phyloP scores from a whole-genome alignment of 352 stramenopile species.

The Phytopythium chamaehyphon region DNA sequence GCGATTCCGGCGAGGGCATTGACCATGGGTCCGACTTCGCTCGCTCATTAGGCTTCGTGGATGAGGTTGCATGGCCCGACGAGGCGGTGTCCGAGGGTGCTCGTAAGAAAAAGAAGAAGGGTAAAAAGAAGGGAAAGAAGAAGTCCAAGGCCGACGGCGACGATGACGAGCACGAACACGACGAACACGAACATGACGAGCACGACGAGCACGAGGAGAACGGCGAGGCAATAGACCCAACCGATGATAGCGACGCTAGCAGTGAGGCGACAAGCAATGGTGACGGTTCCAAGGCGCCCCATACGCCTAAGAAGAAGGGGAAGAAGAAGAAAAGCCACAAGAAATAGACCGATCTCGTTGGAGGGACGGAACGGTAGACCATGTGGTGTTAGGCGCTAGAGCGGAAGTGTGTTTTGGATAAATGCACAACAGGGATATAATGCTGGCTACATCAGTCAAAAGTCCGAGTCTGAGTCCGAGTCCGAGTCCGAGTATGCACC shows the following conservation, averaged over 20 bases:
- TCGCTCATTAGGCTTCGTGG: conserved; percentile 72
- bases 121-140: conserved; percentile 47
- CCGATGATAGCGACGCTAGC: background rate
- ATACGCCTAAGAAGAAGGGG: conserved; percentile 9
- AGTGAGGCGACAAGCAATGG: background rate
- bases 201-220: background rate
- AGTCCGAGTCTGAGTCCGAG: conserved; percentile 53
- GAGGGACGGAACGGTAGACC: background rate
- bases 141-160: conserved; percentile 17
- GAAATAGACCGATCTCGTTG: conserved; percentile 3
- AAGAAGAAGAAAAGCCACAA: conserved; percentile 9
- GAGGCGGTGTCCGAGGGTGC: conserved; percentile 36
- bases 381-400: conserved; percentile 1
- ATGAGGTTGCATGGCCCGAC: conserved; percentile 82
- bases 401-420: conserved; percentile 1
- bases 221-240: conserved; percentile 7
- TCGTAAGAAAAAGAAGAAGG: conserved; percentile 82
- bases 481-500: conserved; percentile 47
- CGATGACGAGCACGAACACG: conserved; percentile 15
- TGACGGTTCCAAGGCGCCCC: background rate
- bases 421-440: conserved; percentile 4
- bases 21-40: conserved; percentile 83
- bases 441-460: conserved; percentile 28
- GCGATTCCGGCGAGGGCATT: conserved; percentile 55
- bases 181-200: conserved; percentile 5